These are phyloP conservation scores for Thoreauomyces humboldtii DNA, from an alignment of 192 early-diverging fungal species.

Conservation along the genomic window DNA sequence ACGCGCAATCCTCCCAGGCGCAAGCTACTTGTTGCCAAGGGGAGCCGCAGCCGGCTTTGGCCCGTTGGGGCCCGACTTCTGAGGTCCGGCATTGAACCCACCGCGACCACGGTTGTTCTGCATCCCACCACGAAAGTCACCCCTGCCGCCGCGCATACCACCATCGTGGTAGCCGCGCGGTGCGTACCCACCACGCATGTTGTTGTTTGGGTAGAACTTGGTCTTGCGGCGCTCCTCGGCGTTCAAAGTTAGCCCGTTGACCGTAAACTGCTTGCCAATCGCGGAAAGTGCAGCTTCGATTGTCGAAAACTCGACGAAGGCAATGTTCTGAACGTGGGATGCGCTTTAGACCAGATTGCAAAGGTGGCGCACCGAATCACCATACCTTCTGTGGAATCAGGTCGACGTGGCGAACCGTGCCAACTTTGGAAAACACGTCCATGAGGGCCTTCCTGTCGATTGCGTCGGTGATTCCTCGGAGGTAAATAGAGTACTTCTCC, in stretches of 20 bases:
- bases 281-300: slow-evolving; percentile 58
- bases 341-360: neutral
- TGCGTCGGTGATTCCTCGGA: slow-evolving; percentile 56
- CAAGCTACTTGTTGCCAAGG: no score
- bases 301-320: slow-evolving; percentile 71
- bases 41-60: neutral
- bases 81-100: slow-evolving; percentile 1
- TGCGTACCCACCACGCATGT: slow-evolving; percentile 18
- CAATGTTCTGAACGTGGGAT: slow-evolving; percentile 38
- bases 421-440: slow-evolving; percentile 57
- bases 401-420: slow-evolving; percentile 60
- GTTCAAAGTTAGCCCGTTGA: slow-evolving; percentile 40
- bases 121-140: slow-evolving; percentile 18
- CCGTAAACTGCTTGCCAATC: slow-evolving; percentile 54
- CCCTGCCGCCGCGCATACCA: slow-evolving; percentile 10
- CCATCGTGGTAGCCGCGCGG: slow-evolving; percentile 20
- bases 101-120: slow-evolving; percentile 8
- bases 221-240: slow-evolving; percentile 52
- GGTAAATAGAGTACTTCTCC: slow-evolving; percentile 62
- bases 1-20: no score
- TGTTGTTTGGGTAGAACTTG: slow-evolving; percentile 7
- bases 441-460: slow-evolving; percentile 50
- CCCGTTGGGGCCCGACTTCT: no score
- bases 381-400: slow-evolving; percentile 51
- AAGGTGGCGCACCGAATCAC: no score